A percentile compares a stretch with the other conserved stretches of the same genome.
Conservation (phyloP, 2,329 filamentous ascomycete species). For the Zelopaecilomyces penicillatus region DNA sequence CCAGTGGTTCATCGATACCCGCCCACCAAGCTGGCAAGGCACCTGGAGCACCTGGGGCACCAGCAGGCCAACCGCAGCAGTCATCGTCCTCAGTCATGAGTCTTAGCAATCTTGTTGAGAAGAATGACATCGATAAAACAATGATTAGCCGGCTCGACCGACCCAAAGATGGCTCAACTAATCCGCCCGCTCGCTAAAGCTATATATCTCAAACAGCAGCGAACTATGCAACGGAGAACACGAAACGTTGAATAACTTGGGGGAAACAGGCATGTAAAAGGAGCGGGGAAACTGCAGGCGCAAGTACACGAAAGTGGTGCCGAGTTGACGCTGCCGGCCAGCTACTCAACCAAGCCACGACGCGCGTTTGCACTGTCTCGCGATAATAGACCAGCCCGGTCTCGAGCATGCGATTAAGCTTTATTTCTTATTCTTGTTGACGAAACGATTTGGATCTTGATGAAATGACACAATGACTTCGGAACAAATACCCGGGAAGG, state of each 20-base stretch:
- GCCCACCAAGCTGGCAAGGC: slow-evolving; percentile 15
- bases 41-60: not conserved
- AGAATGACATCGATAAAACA: slow-evolving; percentile 45
- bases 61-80: slow-evolving; percentile 13
- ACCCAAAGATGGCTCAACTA: slow-evolving; percentile 12
- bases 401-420: not conserved
- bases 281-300: too few relatives aligned
- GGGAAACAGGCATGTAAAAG: too few relatives aligned
- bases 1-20: slow-evolving; percentile 28
- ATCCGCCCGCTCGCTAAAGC: too few relatives aligned
- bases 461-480: not conserved
- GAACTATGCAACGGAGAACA: too few relatives aligned
- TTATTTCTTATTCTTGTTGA: slow-evolving; percentile 10
- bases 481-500: not conserved
- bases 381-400: slow-evolving; percentile 1
- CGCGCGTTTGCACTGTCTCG: not conserved
- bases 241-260: too few relatives aligned
- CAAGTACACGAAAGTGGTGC: slow-evolving; percentile 1
- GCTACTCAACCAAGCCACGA: slow-evolving; percentile 6
- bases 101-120: slow-evolving; percentile 42
- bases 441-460: slow-evolving; percentile 8
- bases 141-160: slow-evolving; percentile 47
- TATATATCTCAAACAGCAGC: too few relatives aligned
- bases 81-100: slow-evolving; percentile 41
- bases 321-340: slow-evolving; percentile 14